Conservation (phyloP, 257 asterid genomes). For the Capsicum pubescens region DNA sequence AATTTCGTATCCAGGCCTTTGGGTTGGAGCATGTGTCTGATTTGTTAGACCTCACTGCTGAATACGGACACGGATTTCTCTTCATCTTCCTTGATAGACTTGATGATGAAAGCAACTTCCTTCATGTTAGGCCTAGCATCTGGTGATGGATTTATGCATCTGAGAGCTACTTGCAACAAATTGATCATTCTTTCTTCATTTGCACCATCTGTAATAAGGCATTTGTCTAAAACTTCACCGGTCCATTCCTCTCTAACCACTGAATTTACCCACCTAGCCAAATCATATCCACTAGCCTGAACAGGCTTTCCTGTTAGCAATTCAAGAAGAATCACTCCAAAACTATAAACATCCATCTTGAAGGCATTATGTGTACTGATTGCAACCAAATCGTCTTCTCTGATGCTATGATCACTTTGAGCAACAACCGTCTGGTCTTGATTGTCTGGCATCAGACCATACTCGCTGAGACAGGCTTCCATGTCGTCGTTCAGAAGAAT, state of each 20-base stretch:
- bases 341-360: constrained; percentile 53
- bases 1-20: not conserved
- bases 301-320: constrained; percentile 69
- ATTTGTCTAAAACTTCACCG: constrained; percentile 67
- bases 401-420: constrained; percentile 32
- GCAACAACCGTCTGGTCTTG: constrained; percentile 38
- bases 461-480: constrained; percentile 73
- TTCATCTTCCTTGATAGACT: constrained; percentile 54
- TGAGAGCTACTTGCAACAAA: constrained; percentile 70
- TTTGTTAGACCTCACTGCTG: constrained; percentile 14
- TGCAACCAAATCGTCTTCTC: constrained; percentile 28
- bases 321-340: constrained; percentile 71
- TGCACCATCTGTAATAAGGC: constrained; percentile 54
- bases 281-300: constrained; percentile 57
- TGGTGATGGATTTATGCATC: constrained; percentile 52
- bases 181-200: constrained; percentile 68
- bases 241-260: constrained; percentile 83
- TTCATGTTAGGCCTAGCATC: constrained; percentile 55
- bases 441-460: constrained; percentile 53
- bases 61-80: constrained; percentile 45
- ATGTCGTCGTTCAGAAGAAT: constrained; percentile 53
- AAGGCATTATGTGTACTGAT: constrained; percentile 27
- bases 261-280: constrained; percentile 70
- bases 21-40: not conserved
- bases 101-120: constrained; percentile 58